Evolutionary conservation across 177 flowering plant species (phyloP), one percentile per base, ranked within the genome.

Genomic region (Vitis hybrid): DNA sequence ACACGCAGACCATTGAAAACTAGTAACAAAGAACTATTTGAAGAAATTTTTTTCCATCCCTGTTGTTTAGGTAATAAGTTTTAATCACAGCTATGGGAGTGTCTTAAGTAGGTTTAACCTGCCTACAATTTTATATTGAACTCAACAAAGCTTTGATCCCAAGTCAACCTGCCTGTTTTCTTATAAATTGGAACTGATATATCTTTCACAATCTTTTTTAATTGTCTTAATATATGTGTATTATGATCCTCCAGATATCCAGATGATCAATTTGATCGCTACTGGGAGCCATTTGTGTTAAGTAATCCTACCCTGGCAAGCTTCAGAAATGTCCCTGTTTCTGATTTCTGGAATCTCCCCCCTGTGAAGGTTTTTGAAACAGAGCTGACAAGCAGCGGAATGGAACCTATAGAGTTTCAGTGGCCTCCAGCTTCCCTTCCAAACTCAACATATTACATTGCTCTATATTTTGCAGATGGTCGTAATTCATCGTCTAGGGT

Each of bases 281-380:
- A 65, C 52, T 95, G 99, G 99, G 81, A 75, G 76, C 92, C 92
- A 56, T 90, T 82, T 78, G 84, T 76, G 50, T 79, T 64, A 32
- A 67, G 51, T 12, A 75, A 76, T 69, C 69, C 82, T 49, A 68
- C 82, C 16, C 7, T 46, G 52, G 56, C 78, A 55, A 75, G 62
- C 72, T 76, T 63, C 50, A 74, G 66, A 67, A 87, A 81, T 66
- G 65, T 87, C 11, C 64, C 89, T 19, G 84, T 78, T 72, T 84
- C 91, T 55, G 88, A 86, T 18, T 74, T 95, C 68, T 95, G 99
- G 99, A 95, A 93, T 74, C 82, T 83, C 3, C 98, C 98, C 7
- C 97, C 99, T 14, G 46, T 70, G 62, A 93, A 82, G 72, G 74
- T 90, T 19, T 95, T 91, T 68, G 87, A 90, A 24, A 85, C 89